These are phyloP conservation scores for Paecilomyces formosus DNA, from an alignment of 2,329 filamentous ascomycete genomes.

Conservation along the genomic window DNA sequence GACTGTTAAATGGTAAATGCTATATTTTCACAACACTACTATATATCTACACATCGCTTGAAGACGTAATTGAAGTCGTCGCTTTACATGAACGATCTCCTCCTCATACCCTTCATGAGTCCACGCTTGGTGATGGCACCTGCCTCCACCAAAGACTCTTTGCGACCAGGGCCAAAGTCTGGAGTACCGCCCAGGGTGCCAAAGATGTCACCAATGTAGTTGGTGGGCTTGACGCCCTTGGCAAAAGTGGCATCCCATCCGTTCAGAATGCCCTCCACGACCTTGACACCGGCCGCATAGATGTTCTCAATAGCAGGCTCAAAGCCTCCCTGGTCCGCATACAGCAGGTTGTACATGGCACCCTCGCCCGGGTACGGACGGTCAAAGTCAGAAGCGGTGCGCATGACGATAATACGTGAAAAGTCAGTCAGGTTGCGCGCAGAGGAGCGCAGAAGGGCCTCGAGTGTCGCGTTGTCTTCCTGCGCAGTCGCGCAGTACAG, in stretches of 20 bases:
- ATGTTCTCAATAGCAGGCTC: slow-evolving; percentile 58
- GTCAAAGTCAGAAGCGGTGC: slow-evolving; percentile 65
- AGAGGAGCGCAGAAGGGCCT: slow-evolving; percentile 56
- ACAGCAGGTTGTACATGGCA: slow-evolving; percentile 53
- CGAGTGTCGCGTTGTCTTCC: slow-evolving; percentile 64
- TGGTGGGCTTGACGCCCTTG: slow-evolving; percentile 49
- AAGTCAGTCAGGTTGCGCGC: slow-evolving; percentile 56
- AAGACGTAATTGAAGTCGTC: background rate
- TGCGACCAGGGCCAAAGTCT: slow-evolving; percentile 49
- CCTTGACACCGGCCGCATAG: slow-evolving; percentile 57
- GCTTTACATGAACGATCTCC: background rate
- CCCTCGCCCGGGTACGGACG: slow-evolving; percentile 54
- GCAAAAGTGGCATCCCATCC: slow-evolving; percentile 55
- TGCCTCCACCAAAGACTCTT: slow-evolving; percentile 11
- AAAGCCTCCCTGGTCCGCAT: slow-evolving; percentile 57
- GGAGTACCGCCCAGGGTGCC: slow-evolving; percentile 59
- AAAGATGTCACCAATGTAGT: slow-evolving; percentile 67
- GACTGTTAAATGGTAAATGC: too few species aligned
- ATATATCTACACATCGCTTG: background rate
- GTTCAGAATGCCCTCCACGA: slow-evolving; percentile 56
- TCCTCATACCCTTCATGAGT: background rate
- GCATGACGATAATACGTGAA: slow-evolving; percentile 58
- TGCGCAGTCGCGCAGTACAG: slow-evolving; percentile 65
- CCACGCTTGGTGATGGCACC: slow-evolving; percentile 5
- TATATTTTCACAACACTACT: background rate